phyloP scores from a whole-genome alignment of 192 early-diverging fungal genomes.

The Backusella tarrabulga region DNA sequence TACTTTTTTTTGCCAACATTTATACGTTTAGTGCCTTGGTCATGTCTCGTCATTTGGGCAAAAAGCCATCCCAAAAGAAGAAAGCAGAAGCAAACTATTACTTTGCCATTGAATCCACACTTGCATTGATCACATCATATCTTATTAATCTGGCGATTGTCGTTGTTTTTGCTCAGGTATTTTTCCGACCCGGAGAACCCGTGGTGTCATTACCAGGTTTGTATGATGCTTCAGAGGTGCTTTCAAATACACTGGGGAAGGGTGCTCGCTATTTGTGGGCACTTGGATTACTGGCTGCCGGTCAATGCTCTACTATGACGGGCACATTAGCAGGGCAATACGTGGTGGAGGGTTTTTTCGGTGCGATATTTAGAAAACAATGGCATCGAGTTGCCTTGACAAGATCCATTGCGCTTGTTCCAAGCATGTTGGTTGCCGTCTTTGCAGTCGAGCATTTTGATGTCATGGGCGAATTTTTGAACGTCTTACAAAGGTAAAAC shows the following conservation, averaged over 20 bases:
- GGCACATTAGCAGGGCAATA: conserved; percentile 92
- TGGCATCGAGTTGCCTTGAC: conserved; percentile 65
- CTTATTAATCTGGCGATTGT: conserved; percentile 69
- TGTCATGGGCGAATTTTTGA: conserved; percentile 65
- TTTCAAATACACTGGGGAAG: conserved; percentile 57
- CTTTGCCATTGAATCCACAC: conserved; percentile 59
- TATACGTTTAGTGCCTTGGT: conserved; percentile 54
- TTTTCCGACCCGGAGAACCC: conserved; percentile 25
- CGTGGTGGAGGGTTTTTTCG: conserved; percentile 82
- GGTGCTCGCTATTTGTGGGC: conserved; percentile 78
- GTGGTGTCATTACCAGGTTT: conserved; percentile 51
- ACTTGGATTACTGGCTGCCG: conserved; percentile 74
- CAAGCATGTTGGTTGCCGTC: conserved; percentile 62
- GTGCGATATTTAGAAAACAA: conserved; percentile 52
- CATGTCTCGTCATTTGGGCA: conserved; percentile 41
- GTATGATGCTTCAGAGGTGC: conserved; percentile 58
- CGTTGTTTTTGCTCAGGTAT: conserved; percentile 61
- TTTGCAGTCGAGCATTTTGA: conserved; percentile 58
- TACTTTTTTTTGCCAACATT: background rate
- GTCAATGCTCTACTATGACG: conserved; percentile 85
- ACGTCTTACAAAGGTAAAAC: conserved; percentile 60
- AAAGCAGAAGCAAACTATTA: conserved; percentile 70
- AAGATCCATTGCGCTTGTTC: conserved; percentile 60
- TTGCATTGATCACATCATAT: conserved; percentile 63
- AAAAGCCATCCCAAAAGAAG: conserved; percentile 27